Conservation (phyloP, 192 early-diverging fungal genomes). For the Coemansia javaensis region DNA sequence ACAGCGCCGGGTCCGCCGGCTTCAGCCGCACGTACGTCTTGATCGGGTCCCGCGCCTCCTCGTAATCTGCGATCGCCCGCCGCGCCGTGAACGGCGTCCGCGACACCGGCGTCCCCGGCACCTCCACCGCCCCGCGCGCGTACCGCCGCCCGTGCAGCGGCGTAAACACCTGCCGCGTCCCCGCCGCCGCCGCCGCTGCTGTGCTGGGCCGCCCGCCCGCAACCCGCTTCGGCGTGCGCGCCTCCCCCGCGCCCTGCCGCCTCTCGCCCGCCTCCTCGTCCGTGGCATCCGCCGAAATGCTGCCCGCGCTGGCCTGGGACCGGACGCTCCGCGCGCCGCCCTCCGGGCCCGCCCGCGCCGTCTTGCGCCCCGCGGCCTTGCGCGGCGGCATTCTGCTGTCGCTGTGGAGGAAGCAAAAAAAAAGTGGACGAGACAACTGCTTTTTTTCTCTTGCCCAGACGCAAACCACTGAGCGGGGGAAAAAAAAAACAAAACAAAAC, state of each 20-base stretch:
- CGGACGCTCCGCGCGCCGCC: not conserved
- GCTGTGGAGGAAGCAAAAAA: too few relatives aligned
- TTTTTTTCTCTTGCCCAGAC: too few relatives aligned
- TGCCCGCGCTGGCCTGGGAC: not conserved
- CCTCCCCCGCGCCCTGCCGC: not conserved
- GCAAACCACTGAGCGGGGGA: too few relatives aligned
- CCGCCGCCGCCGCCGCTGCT: not conserved
- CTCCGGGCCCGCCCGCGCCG: conserved; percentile 1
- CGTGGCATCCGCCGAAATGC: not conserved
- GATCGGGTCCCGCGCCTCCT: conserved; percentile 45
- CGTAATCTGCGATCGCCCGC: conserved; percentile 29
- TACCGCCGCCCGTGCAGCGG: conserved; percentile 39
- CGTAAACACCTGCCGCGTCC: conserved; percentile 21
- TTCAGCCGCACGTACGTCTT: conserved; percentile 45
- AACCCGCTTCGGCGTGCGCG: too few relatives aligned
- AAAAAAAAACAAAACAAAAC: too few relatives aligned
- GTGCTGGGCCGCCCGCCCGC: too few relatives aligned
- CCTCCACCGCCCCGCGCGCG: conserved; percentile 16
- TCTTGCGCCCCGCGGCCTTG: conserved; percentile 7
- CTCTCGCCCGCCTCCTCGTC: not conserved
- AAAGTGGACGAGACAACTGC: too few relatives aligned
- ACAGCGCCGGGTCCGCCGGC: conserved; percentile 13
- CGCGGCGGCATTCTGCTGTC: conserved; percentile 12
- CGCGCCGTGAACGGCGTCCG: conserved; percentile 45
- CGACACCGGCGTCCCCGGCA: conserved; percentile 26